A percentile compares a stretch with the other conserved stretches of the same genome.
Conservation (phyloP, 2,329 filamentous ascomycete species). For the Talaromyces piceae region DNA sequence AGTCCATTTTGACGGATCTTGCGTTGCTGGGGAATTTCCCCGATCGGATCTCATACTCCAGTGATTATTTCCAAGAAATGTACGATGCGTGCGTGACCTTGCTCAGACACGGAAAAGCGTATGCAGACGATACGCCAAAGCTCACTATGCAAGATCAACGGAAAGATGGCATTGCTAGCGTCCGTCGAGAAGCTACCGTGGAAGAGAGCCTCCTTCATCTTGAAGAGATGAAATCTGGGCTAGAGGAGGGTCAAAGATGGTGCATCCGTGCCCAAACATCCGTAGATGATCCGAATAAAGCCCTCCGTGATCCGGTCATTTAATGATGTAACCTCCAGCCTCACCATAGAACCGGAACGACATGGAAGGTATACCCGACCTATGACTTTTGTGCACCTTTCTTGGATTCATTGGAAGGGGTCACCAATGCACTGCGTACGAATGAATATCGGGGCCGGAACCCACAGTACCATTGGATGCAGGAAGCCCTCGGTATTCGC, state of each 20-base stretch:
- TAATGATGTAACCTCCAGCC: slow-evolving; percentile 76
- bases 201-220: slow-evolving; percentile 83
- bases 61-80: slow-evolving; percentile 89
- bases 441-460: slow-evolving; percentile 51
- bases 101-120: slow-evolving; percentile 80
- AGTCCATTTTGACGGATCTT: background rate
- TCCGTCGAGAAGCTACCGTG: slow-evolving; percentile 63
- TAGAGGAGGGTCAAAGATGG: slow-evolving; percentile 69
- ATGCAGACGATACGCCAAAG: slow-evolving; percentile 87
- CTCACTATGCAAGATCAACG: slow-evolving; percentile 58
- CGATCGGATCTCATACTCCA: slow-evolving; percentile 82
- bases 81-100: slow-evolving; percentile 78
- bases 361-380: slow-evolving; percentile 61
- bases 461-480: slow-evolving; percentile 45
- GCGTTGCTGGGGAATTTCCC: slow-evolving; percentile 79
- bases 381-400: slow-evolving; percentile 61
- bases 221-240: slow-evolving; percentile 84
- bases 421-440: slow-evolving; percentile 58
- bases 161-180: background rate
- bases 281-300: slow-evolving; percentile 85
- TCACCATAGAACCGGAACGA: slow-evolving; percentile 54
- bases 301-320: slow-evolving; percentile 91
- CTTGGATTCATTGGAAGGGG: slow-evolving; percentile 55
- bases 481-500: slow-evolving; percentile 39
- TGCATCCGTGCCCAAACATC: slow-evolving; percentile 94